Conservation (phyloP, 1,139 yeast genomes). For the Zygoascus sp. region DNA sequence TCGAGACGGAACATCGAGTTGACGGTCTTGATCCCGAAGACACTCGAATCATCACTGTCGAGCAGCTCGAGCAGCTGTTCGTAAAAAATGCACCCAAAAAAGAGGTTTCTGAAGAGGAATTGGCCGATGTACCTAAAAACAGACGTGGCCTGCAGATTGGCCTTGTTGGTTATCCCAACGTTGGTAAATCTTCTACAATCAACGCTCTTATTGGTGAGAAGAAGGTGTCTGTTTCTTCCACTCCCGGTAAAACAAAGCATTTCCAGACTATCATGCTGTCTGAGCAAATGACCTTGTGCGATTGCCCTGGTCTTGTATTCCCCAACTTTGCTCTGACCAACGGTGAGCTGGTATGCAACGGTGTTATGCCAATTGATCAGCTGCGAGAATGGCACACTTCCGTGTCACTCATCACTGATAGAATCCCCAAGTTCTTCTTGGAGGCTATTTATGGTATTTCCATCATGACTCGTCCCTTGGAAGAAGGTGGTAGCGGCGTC, state of each 20-base stretch:
- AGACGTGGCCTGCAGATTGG: conserved; percentile 71
- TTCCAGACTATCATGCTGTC: conserved; percentile 92
- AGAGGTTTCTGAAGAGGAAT: conserved; percentile 30
- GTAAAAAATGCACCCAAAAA: conserved; percentile 68
- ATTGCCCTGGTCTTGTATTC: conserved; percentile 98
- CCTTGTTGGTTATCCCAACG: conserved; percentile 86
- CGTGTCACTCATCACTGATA: conserved; percentile 71
- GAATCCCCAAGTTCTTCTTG: conserved; percentile 81
- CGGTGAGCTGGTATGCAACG: conserved; percentile 95
- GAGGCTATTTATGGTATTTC: conserved; percentile 95
- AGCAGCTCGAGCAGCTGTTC: conserved; percentile 79
- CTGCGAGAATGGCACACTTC: conserved; percentile 94
- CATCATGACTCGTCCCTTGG: conserved; percentile 65
- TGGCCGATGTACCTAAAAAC: not conserved
- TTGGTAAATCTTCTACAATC: conserved; percentile 94
- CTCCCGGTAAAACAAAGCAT: conserved; percentile 99
- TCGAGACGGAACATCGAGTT: conserved; percentile 19
- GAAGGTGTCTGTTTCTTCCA: conserved; percentile 93
- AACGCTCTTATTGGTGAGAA: conserved; percentile 94
- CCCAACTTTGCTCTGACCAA: conserved; percentile 96
- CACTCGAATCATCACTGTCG: conserved; percentile 70
- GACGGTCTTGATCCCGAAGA: conserved; percentile 38
- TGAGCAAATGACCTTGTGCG: conserved; percentile 80
- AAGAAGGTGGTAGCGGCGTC: conserved; percentile 83
- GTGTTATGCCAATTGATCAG: conserved; percentile 97